Conservation (phyloP, 2,329 filamentous ascomycete genomes). For the Cladosporium cucumerinum region DNA sequence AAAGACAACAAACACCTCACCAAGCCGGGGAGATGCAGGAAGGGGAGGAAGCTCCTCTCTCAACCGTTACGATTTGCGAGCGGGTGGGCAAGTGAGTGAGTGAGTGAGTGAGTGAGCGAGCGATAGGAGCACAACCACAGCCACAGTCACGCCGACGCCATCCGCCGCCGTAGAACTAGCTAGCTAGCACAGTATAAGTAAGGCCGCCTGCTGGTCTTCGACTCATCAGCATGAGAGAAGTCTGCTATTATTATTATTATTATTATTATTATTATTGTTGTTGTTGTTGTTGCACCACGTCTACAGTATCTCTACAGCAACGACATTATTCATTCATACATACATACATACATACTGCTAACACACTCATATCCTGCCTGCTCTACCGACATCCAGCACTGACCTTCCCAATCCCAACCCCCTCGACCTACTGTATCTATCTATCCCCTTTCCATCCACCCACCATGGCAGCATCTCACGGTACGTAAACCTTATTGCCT, state of each 20-base stretch:
- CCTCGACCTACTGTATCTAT: neutral
- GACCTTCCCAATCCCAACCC: neutral
- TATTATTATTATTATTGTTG: too few species aligned
- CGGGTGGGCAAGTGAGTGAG: too few species aligned
- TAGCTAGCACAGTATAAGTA: neutral
- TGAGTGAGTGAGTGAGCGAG: too few species aligned
- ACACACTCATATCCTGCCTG: neutral
- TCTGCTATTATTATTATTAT: neutral
- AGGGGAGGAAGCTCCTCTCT: neutral
- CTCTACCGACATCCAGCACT: neutral
- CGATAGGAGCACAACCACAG: neutral
- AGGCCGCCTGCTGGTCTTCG: neutral
- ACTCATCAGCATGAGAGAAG: neutral
- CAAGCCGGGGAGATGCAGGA: slow-evolving; percentile 2
- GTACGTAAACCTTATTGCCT: slow-evolving; percentile 3
- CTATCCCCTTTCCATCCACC: neutral
- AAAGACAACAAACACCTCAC: neutral
- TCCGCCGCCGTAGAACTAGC: slow-evolving; percentile 6
- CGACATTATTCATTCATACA: neutral
- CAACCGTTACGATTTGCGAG: slow-evolving; percentile 1
- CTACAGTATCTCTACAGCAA: neutral
- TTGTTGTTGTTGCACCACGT: neutral
- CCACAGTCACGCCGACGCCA: slow-evolving; percentile 3
- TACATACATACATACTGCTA: neutral
- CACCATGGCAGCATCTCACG: slow-evolving; percentile 6